Evolutionary conservation across 768 basidiomycete genomes (phyloP).

Genomic region (Auriscalpium orientale): DNA sequence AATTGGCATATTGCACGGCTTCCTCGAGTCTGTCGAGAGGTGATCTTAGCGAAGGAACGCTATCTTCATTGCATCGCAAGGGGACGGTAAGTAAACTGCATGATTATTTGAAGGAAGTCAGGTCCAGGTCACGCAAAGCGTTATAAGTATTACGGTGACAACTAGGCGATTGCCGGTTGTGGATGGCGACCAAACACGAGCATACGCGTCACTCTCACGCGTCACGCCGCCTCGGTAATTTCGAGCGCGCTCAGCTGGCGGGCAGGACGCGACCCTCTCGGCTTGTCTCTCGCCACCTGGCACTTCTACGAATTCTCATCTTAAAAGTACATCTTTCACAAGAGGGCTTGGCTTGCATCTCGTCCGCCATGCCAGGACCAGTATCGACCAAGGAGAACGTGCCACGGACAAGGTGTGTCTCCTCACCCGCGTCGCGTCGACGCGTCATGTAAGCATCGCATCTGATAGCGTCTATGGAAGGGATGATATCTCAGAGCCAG

Average conservation of each 20-base stretch:
- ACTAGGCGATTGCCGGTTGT: too few species aligned
- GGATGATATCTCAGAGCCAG: constrained; percentile 17
- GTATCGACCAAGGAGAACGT: background rate
- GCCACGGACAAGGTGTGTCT: background rate
- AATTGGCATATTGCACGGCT: background rate
- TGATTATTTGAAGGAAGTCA: too few species aligned
- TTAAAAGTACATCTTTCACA: background rate
- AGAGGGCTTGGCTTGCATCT: background rate
- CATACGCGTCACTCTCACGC: too few species aligned
- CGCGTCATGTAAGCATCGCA: background rate
- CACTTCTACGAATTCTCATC: background rate
- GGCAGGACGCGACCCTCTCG: too few species aligned
- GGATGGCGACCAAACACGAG: too few species aligned
- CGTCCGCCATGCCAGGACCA: background rate
- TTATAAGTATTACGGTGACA: too few species aligned
- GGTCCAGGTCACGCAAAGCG: too few species aligned
- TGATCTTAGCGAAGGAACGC: too few species aligned
- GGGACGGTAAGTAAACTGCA: too few species aligned
- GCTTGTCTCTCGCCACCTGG: background rate
- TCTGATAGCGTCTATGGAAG: background rate
- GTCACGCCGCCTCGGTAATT: too few species aligned
- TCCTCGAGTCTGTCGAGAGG: background rate
- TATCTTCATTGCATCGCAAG: too few species aligned
- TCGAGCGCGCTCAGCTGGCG: too few species aligned
- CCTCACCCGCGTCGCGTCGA: background rate